Percentiles rank a stretch among this genome's conserved stretches.
Evolutionary conservation across 768 basidiomycete species (phyloP).

Genomic region (Trametes cingulata): DNA sequence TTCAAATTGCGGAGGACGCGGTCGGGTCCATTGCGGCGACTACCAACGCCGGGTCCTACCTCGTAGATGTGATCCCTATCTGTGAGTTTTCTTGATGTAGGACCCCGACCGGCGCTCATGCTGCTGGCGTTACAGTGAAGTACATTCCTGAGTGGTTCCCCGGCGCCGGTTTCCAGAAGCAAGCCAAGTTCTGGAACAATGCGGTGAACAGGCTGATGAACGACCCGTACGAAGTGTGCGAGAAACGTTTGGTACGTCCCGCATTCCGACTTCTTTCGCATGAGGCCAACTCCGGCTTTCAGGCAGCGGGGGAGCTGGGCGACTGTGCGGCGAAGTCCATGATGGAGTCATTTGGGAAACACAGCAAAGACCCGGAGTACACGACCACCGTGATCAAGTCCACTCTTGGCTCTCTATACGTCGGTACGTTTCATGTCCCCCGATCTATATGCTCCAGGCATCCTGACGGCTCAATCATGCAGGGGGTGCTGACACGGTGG

Average conservation of each 20-base stretch:
- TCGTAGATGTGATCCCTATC: conserved; percentile 9
- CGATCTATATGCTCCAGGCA: background rate
- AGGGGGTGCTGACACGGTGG: conserved; percentile 16
- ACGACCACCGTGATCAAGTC: conserved; percentile 3
- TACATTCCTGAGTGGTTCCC: conserved; percentile 29
- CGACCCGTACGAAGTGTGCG: background rate
- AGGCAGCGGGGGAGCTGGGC: background rate
- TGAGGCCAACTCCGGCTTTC: too few species aligned
- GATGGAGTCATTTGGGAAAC: conserved; percentile 7
- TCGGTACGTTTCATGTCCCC: background rate
- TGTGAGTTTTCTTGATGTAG: background rate
- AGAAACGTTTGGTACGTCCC: conserved; percentile 1
- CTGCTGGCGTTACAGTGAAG: conserved; percentile 9
- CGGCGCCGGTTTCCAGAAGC: conserved; percentile 25
- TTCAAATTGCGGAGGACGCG: conserved; percentile 12
- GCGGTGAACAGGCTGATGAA: conserved; percentile 2
- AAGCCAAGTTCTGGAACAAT: conserved; percentile 1
- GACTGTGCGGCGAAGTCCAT: conserved; percentile 15
- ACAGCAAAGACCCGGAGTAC: background rate
- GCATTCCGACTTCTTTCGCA: too few species aligned
- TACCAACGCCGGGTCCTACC: conserved; percentile 9
- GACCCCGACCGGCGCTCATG: background rate
- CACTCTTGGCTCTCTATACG: conserved; percentile 8
- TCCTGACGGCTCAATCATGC: background rate
- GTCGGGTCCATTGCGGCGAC: background rate